Evolutionary conservation across 306 rosid species (phyloP).

Genomic region (Glycyrrhiza uralensis): DNA sequence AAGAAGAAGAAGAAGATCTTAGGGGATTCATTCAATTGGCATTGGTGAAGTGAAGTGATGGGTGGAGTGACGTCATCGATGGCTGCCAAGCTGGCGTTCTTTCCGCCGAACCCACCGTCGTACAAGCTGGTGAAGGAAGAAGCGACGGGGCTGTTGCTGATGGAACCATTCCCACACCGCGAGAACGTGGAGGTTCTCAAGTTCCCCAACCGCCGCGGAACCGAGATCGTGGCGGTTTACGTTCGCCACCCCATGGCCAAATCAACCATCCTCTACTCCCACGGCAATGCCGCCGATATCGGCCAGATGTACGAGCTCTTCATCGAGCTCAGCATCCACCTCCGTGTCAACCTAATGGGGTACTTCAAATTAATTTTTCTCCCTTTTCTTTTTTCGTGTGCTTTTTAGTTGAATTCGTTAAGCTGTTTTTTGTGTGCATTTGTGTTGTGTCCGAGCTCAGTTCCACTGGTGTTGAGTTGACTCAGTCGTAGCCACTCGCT

Average conservation of each 20-base stretch:
- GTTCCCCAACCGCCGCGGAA: constrained; percentile 70
- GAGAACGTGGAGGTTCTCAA: constrained; percentile 77
- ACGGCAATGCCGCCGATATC: constrained; percentile 83
- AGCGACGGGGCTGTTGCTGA: constrained; percentile 49
- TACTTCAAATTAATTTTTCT: constrained; percentile 31
- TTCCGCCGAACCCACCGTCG: constrained; percentile 83
- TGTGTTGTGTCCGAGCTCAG: neutral
- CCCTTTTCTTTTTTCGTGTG: neutral
- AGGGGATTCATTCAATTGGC: neutral
- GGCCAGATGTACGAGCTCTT: constrained; percentile 93
- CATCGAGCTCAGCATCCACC: constrained; percentile 66
- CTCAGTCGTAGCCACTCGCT: neutral
- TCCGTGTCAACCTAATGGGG: constrained; percentile 83
- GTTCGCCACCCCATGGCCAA: constrained; percentile 74
- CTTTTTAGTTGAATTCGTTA: neutral
- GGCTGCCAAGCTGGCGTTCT: constrained; percentile 88
- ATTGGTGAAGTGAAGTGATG: constrained; percentile 24
- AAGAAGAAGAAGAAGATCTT: neutral
- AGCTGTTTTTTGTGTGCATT: neutral
- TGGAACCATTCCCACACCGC: constrained; percentile 59
- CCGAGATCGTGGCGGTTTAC: constrained; percentile 80
- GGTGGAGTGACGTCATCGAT: constrained; percentile 90
- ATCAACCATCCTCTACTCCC: constrained; percentile 75
- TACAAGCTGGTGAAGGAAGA: constrained; percentile 57
- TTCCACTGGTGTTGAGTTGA: neutral